Base-by-base conservation (phyloP, 495 filamentous ascomycete genomes). In the Podospora appendiculata region DNA sequence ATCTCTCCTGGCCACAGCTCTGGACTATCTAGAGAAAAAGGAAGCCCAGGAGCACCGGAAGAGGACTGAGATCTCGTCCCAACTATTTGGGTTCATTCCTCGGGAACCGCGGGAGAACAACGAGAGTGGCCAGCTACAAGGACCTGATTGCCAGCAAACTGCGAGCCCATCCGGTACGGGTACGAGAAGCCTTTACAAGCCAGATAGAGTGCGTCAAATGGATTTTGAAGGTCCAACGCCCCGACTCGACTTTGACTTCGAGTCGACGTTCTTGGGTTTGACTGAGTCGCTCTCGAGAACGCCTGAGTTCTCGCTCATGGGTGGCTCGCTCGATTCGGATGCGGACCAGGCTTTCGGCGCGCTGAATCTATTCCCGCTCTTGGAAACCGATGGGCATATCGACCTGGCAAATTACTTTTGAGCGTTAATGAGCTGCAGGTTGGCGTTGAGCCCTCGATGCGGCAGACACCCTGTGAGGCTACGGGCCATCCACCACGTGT, bases 351-450 rank as follows among this genome's bases (percentile, higher is more conserved):
- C 63, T 13, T 70, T 73, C 53, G 69, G 71, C 3, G 67, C 70
- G 2, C 55, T 74, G 39, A 72, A 73, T 39, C 46, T 74, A 3
- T 74, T 73, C 34, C 70, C 71, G n/a, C 34, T 74, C 46, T 59
- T 74, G 7, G 71, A 74, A 41, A 62, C 63, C 3, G 67, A 70
- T 45, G 71, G 71, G 0, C 70, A 73, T 38, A 72, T 74, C 34
- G 71, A 74, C 51, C 58, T 74, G 45, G 67, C 67, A 4, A 69
- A 72, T 52, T 69, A 68, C 38, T 60, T 72, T 33, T 70, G 57
- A 65, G 8, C 32, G 16, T 17, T 32, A 25, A 25, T 25, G 5
- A 5, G 25, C 25, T 2, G 25, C 25, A n/a, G 25, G 25, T 25
- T 25, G 25, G 25, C 2, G 25, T 2, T 2, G 2, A 25, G 5